Conservation (phyloP, 306 rosid genomes). For the Cicer arietinum region DNA sequence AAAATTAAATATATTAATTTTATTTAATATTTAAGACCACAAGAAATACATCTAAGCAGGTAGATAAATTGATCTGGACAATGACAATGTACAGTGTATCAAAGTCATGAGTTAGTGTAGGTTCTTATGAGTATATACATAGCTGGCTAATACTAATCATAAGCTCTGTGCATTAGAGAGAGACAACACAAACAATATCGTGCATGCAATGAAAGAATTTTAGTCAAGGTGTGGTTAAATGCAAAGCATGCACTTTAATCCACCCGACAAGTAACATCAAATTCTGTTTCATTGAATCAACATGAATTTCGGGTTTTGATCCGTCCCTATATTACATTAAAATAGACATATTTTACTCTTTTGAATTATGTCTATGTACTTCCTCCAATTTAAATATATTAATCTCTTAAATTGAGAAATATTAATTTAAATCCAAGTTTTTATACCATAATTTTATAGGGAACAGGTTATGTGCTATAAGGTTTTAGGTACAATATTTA, state of each 20-base stretch:
- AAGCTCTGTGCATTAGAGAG: conserved; percentile 30
- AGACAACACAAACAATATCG: conserved; percentile 34
- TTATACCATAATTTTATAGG: too few species aligned
- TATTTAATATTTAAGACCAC: too few species aligned
- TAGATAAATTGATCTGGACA: background rate
- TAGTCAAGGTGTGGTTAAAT: conserved; percentile 6
- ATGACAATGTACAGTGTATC: conserved; percentile 23
- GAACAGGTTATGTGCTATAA: too few species aligned
- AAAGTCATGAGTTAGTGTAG: conserved; percentile 20
- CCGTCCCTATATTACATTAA: conserved; percentile 38
- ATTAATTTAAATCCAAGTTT: too few species aligned
- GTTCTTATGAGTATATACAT: conserved; percentile 12
- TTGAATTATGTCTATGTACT: too few species aligned
- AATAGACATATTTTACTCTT: too few species aligned
- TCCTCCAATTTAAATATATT: too few species aligned
- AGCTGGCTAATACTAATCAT: conserved; percentile 39
- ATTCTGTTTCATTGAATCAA: conserved; percentile 56
- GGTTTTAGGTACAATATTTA: too few species aligned
- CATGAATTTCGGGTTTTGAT: conserved; percentile 56
- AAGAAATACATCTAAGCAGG: background rate
- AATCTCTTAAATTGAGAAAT: too few species aligned
- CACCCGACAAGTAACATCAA: conserved; percentile 55
- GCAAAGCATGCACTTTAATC: conserved; percentile 20
- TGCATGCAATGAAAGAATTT: conserved; percentile 33
- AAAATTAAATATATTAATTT: too few species aligned